phyloP scores from a whole-genome alignment of 176 grass and related monocot genomes.

The Pharus latifolius region DNA sequence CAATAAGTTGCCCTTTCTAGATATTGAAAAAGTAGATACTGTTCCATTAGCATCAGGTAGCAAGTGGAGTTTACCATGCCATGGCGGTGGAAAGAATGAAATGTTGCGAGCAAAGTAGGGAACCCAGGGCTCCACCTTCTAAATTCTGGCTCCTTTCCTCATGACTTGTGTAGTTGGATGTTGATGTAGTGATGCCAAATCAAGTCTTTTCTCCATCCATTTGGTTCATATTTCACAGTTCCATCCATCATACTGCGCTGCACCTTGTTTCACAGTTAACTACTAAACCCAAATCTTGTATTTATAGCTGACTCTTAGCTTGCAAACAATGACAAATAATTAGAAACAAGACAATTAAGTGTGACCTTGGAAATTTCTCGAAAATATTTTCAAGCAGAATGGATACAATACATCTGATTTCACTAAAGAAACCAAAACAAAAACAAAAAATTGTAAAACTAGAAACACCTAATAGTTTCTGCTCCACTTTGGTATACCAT shows the following conservation, averaged over 20 bases:
- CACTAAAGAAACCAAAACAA: not conserved
- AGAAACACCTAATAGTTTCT: not conserved
- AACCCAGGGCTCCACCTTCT: not conserved
- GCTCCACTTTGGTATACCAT: not conserved
- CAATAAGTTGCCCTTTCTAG: not conserved
- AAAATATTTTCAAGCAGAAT: not conserved
- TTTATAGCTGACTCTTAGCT: not conserved
- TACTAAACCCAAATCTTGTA: too few species aligned
- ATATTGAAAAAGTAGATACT: not conserved
- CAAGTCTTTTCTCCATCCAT: constrained; percentile 4
- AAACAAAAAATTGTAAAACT: not conserved
- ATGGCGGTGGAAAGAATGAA: not conserved
- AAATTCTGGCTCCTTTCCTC: not conserved
- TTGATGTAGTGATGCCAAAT: not conserved
- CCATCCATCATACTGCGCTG: not conserved
- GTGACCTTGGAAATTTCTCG: not conserved
- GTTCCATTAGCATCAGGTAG: not conserved
- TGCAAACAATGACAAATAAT: not conserved
- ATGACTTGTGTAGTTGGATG: not conserved
- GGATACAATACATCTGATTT: not conserved
- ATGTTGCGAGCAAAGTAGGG: not conserved
- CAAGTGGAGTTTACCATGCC: constrained; percentile 5
- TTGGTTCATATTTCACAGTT: not conserved
- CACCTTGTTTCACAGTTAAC: not conserved
- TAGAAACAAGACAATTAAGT: not conserved